phyloP scores from a whole-genome alignment of 2,329 filamentous ascomycete species.

The Colletotrichum melonis region DNA sequence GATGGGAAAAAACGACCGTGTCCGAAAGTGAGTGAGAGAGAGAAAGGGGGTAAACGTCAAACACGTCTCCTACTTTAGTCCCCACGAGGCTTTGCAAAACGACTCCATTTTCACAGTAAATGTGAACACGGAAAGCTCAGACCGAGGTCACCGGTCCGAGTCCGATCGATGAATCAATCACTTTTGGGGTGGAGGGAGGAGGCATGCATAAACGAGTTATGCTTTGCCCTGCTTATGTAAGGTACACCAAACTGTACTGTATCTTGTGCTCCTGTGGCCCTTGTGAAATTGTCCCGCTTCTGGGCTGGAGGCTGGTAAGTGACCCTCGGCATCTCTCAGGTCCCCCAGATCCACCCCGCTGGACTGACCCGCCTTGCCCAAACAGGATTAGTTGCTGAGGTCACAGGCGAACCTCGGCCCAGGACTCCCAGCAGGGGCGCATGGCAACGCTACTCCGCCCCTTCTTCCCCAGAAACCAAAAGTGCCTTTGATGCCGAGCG shows the following conservation, averaged over 20 bases:
- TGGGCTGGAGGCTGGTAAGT: background rate
- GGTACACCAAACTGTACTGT: too few relatives aligned
- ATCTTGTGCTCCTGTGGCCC: background rate
- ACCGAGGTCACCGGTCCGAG: background rate
- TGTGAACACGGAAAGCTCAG: too few relatives aligned
- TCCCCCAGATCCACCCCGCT: conserved; percentile 36
- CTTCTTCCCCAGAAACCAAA: conserved; percentile 34
- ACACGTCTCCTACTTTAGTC: background rate
- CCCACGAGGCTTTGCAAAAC: background rate
- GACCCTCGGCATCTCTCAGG: conserved; percentile 35
- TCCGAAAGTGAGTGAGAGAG: background rate
- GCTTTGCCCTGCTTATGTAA: conserved; percentile 13
- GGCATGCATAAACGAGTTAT: conserved; percentile 1
- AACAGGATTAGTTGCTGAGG: conserved; percentile 15
- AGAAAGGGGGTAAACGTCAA: background rate
- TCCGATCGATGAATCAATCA: conserved; percentile 1
- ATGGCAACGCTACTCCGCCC: conserved; percentile 35
- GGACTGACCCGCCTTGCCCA: conserved; percentile 3
- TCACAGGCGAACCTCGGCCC: conserved; percentile 38
- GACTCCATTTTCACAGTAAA: background rate
- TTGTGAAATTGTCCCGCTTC: conserved; percentile 13
- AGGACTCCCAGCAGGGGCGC: conserved; percentile 24
- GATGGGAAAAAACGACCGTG: background rate
- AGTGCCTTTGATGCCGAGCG: conserved; percentile 21
- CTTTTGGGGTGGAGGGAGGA: background rate